phyloP scores from a whole-genome alignment of 1,284 basidiomycete species.

The Fomes fomentarius region DNA sequence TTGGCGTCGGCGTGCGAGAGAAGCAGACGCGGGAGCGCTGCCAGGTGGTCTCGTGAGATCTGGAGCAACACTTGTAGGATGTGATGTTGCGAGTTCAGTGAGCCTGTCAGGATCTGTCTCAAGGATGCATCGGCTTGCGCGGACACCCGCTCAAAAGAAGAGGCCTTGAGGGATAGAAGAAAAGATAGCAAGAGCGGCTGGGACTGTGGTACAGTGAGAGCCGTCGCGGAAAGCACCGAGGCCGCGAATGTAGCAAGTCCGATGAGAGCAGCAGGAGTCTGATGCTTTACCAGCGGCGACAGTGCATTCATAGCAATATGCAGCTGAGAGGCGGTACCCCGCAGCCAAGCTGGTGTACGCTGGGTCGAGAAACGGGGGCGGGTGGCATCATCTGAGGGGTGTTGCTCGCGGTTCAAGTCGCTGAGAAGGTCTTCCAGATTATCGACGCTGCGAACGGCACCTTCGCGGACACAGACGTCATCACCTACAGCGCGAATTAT shows the following conservation, averaged over 20 bases:
- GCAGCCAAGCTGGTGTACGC: conserved; percentile 62
- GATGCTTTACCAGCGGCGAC: conserved; percentile 65
- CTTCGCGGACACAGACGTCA: conserved; percentile 63
- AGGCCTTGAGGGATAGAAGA: conserved; percentile 64
- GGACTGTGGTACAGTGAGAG: conserved; percentile 64
- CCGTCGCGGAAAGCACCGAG: conserved; percentile 54
- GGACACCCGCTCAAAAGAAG: conserved; percentile 57
- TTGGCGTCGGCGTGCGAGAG: conserved; percentile 70
- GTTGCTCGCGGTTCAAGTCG: not conserved
- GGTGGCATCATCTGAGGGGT: conserved; percentile 16
- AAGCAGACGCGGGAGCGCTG: conserved; percentile 77
- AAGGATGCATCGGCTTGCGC: conserved; percentile 51
- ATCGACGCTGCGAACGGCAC: conserved; percentile 55
- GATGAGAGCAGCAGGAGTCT: conserved; percentile 61
- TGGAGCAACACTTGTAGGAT: conserved; percentile 58
- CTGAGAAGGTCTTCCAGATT: conserved; percentile 58
- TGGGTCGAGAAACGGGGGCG: conserved; percentile 45
- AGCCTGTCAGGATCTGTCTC: conserved; percentile 44
- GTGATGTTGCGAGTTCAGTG: conserved; percentile 44
- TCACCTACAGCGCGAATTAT: conserved; percentile 66
- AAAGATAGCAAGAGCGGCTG: conserved; percentile 71
- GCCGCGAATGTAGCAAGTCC: conserved; percentile 61
- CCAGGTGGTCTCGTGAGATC: conserved; percentile 64
- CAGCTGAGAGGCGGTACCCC: conserved; percentile 66
- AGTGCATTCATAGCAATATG: conserved; percentile 70